Conservation (phyloP, 805 yeast species). For the Komagataella mondaviorum region DNA sequence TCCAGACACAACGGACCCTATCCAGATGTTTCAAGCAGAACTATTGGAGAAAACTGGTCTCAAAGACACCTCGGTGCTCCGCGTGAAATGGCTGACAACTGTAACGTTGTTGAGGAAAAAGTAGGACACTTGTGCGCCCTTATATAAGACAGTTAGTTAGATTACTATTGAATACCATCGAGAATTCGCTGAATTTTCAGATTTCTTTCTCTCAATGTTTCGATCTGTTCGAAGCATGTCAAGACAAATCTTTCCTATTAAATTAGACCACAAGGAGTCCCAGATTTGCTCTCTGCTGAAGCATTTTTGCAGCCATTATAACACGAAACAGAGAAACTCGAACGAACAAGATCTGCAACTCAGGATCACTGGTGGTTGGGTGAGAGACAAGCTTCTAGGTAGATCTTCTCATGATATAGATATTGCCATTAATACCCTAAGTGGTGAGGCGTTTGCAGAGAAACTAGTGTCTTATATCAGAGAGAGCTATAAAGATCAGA, state of each 20-base stretch:
- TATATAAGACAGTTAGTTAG: neutral
- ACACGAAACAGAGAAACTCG: constrained; percentile 11
- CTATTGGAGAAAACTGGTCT: neutral
- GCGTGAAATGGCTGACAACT: neutral
- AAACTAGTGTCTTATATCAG: constrained; percentile 38
- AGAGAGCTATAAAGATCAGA: constrained; percentile 5
- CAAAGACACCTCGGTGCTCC: neutral
- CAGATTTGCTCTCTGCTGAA: constrained; percentile 25
- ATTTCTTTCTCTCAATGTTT: neutral
- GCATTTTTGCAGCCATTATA: constrained; percentile 25
- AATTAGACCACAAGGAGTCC: constrained; percentile 25
- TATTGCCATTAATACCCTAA: constrained; percentile 71
- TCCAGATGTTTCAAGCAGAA: neutral
- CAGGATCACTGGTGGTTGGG: constrained; percentile 98
- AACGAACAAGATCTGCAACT: constrained; percentile 29
- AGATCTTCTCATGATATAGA: constrained; percentile 77
- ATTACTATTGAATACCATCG: neutral
- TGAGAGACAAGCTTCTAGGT: constrained; percentile 83
- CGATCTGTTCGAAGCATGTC: neutral
- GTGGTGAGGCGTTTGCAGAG: constrained; percentile 80
- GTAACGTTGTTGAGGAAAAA: neutral
- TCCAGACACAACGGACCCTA: neutral
- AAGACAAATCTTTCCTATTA: constrained; percentile 7
- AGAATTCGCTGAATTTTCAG: neutral
- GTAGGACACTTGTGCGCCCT: neutral